Conservation (phyloP, 805 yeast genomes). For the Candida berthetii region DNA sequence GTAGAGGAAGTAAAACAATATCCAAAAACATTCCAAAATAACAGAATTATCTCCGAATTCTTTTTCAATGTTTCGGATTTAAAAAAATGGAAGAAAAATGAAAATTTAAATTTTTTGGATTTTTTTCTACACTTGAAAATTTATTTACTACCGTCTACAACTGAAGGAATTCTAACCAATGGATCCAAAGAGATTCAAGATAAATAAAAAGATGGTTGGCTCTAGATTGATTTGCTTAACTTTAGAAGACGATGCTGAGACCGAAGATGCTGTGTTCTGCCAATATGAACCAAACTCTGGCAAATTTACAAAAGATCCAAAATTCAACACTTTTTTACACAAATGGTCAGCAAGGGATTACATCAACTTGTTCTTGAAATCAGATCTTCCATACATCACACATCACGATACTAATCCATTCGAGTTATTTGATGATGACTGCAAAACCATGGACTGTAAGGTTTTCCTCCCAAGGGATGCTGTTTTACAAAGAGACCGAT, state of each 20-base stretch:
- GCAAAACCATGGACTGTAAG: slow-evolving; percentile 3
- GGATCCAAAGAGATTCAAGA: too few species aligned
- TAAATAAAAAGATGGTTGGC: too few species aligned
- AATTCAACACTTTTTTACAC: background rate
- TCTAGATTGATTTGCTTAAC: background rate
- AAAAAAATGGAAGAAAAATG: too few species aligned
- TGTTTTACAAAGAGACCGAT: slow-evolving; percentile 15
- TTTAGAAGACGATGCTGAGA: background rate
- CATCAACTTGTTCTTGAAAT: slow-evolving; percentile 5
- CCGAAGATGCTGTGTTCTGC: background rate
- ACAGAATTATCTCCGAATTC: too few species aligned
- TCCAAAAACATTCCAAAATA: too few species aligned
- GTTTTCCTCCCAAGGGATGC: slow-evolving; percentile 10
- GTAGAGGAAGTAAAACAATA: too few species aligned
- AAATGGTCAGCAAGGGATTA: background rate
- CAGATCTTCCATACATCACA: slow-evolving; percentile 16
- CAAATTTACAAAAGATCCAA: background rate
- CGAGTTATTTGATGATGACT: slow-evolving; percentile 10
- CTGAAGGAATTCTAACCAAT: too few species aligned
- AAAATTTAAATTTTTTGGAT: too few species aligned
- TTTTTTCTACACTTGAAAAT: too few species aligned
- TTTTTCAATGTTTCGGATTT: too few species aligned
- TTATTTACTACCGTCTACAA: too few species aligned
- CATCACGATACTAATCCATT: slow-evolving; percentile 15
- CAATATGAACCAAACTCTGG: background rate